Conservation (phyloP, 164 flowering plant genomes). For the Liquidambar formosana region DNA sequence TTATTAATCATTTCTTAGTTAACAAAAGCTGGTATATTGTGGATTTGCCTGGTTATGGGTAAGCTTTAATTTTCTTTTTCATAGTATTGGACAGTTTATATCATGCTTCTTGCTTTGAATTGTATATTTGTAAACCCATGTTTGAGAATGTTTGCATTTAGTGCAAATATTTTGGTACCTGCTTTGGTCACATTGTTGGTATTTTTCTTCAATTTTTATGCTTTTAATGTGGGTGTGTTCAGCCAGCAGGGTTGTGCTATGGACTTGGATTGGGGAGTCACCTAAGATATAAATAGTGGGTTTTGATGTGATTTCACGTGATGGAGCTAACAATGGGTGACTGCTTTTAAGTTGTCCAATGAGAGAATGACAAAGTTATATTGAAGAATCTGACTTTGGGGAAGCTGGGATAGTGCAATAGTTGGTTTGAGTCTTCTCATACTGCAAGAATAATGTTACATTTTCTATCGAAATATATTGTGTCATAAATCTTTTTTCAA, state of each 20-base stretch:
- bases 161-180: neutral
- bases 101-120: neutral
- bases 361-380: neutral
- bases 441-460: neutral
- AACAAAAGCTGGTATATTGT: constrained; percentile 93
- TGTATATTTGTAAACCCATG: neutral
- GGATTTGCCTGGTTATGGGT: constrained; percentile 99
- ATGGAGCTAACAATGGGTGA: neutral
- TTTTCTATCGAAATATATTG: no score
- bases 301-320: neutral
- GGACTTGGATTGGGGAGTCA: no score
- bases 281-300: no score
- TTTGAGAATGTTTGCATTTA: neutral
- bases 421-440: neutral
- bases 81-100: neutral
- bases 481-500: no score
- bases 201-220: neutral
- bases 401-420: neutral
- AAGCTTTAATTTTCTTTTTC: constrained; percentile 8
- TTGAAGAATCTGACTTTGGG: neutral
- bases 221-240: neutral
- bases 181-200: neutral
- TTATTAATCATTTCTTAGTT: constrained; percentile 90
- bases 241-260: neutral
- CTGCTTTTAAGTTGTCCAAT: neutral